Conservation (phyloP, 2,329 filamentous ascomycete genomes). For the Monosporascus cannonballus region DNA sequence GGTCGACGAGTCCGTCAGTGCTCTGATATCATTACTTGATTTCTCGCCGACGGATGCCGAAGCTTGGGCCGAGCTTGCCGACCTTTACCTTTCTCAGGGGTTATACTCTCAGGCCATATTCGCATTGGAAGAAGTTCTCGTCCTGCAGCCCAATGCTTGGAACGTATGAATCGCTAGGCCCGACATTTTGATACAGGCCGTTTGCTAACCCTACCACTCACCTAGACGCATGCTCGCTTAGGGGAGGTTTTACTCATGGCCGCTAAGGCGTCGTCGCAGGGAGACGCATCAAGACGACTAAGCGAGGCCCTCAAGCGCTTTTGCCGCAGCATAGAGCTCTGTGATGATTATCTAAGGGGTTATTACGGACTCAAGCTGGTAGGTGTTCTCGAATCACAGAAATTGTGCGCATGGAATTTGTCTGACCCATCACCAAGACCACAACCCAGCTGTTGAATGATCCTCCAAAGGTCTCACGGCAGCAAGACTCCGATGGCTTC, state of each 20-base stretch:
- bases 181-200: neutral
- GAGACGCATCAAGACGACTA: conserved; percentile 46
- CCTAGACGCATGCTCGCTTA: conserved; percentile 77
- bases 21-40: conserved; percentile 70
- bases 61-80: conserved; percentile 85
- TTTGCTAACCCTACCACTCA: conserved; percentile 21
- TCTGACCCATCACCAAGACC: conserved; percentile 32
- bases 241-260: conserved; percentile 79
- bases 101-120: conserved; percentile 79
- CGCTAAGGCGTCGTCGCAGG: conserved; percentile 37
- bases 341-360: conserved; percentile 84
- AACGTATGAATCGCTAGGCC: conserved; percentile 57
- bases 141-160: conserved; percentile 88
- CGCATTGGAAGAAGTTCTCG: conserved; percentile 81
- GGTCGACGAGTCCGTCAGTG: conserved; percentile 64
- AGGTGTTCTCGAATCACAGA: conserved; percentile 20
- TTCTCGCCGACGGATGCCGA: conserved; percentile 85
- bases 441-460: conserved; percentile 44
- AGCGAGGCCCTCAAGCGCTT: conserved; percentile 77
- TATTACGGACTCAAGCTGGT: conserved; percentile 88
- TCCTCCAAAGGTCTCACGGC: conserved; percentile 36
- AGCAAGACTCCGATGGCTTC: conserved; percentile 42
- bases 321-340: conserved; percentile 86
- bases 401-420: neutral
- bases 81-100: conserved; percentile 76